phyloP scores from a whole-genome alignment of 345 rosid genomes.

The Euclidium syriacum region DNA sequence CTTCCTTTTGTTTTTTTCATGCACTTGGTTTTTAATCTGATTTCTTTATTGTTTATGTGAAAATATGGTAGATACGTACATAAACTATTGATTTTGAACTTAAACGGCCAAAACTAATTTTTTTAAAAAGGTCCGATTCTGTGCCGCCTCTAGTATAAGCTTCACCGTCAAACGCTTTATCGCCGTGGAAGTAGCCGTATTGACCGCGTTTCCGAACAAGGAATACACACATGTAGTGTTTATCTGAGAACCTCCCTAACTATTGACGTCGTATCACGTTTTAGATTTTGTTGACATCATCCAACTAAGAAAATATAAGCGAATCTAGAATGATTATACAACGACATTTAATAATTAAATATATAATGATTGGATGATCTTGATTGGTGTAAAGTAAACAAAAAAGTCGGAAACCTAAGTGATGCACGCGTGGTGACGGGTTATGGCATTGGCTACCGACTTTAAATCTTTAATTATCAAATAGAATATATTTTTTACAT shows the following conservation, averaged over 20 bases:
- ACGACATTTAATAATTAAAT: neutral
- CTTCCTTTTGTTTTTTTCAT: too few relatives aligned
- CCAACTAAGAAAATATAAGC: neutral
- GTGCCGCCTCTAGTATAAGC: too few relatives aligned
- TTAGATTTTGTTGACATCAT: constrained; percentile 1
- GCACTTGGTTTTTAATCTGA: too few relatives aligned
- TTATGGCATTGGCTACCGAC: neutral
- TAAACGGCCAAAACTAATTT: too few relatives aligned
- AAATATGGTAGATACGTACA: too few relatives aligned
- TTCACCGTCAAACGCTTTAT: too few relatives aligned
- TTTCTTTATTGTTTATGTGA: too few relatives aligned
- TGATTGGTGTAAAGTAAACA: neutral
- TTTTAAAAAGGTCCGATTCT: too few relatives aligned
- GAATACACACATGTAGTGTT: too few relatives aligned
- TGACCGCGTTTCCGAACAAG: too few relatives aligned
- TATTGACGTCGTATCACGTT: neutral
- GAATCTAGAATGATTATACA: constrained; percentile 1
- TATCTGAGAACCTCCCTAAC: neutral
- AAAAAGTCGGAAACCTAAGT: neutral
- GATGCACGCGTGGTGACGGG: constrained; percentile 19
- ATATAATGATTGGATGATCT: constrained; percentile 12
- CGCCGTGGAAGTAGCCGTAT: too few relatives aligned
- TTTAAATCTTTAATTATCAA: neutral
- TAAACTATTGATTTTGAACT: too few relatives aligned
- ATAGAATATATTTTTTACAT: neutral